These are phyloP conservation scores for Phytophthora podocarpi DNA, from an alignment of 352 stramenopile species.

Conservation along the genomic window DNA sequence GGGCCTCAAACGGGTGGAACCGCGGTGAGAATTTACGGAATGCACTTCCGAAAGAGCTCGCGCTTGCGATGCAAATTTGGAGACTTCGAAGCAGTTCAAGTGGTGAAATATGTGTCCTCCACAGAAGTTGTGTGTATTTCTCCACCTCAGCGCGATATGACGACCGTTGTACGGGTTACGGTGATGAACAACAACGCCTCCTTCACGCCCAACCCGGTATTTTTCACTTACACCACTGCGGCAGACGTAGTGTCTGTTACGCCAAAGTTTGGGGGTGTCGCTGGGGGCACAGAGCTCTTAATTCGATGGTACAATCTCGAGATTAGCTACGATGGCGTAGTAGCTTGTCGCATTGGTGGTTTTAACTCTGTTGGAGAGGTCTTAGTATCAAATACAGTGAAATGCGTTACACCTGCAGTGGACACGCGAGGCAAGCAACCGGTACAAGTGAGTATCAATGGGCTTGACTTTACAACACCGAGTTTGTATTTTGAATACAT, in stretches of 20 bases:
- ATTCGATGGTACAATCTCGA: conserved; percentile 69
- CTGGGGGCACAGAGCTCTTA: conserved; percentile 59
- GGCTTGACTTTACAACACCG: conserved; percentile 52
- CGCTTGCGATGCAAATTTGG: conserved; percentile 87
- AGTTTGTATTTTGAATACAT: conserved; percentile 54
- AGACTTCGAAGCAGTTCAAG: conserved; percentile 35
- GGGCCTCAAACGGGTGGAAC: conserved; percentile 84
- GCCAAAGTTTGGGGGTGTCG: conserved; percentile 50
- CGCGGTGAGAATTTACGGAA: conserved; percentile 81
- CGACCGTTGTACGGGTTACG: conserved; percentile 47
- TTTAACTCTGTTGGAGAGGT: conserved; percentile 35
- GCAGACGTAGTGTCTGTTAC: conserved; percentile 60
- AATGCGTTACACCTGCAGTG: conserved; percentile 51
- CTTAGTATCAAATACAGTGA: conserved; percentile 38
- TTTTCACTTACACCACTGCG: conserved; percentile 78
- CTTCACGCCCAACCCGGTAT: conserved; percentile 67
- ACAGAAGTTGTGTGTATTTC: conserved; percentile 74
- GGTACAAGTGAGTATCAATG: conserved; percentile 70
- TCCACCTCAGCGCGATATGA: conserved; percentile 50
- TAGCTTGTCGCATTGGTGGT: conserved; percentile 58
- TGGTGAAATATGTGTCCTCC: conserved; percentile 72
- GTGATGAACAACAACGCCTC: conserved; percentile 78
- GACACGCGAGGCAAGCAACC: conserved; percentile 25
- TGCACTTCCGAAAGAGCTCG: conserved; percentile 70
- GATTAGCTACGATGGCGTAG: conserved; percentile 30